Percentiles rank a stretch among this genome's conserved stretches.
These are phyloP conservation scores for Aspergillus carbonarius DNA, from an alignment of 2,329 filamentous ascomycete genomes.

Conservation along the genomic window DNA sequence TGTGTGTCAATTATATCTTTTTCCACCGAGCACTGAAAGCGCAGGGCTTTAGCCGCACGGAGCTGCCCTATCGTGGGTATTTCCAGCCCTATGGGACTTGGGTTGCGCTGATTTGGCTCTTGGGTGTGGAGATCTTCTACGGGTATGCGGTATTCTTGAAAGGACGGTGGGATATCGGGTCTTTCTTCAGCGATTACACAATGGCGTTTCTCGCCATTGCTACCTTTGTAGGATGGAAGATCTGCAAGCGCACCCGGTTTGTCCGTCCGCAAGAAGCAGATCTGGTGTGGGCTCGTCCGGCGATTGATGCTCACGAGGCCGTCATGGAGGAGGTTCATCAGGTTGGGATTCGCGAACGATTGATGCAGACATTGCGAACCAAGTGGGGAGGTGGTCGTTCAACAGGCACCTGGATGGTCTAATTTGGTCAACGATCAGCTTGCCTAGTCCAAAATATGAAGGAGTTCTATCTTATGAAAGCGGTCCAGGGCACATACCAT, in stretches of 20 bases:
- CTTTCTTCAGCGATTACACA: conserved; percentile 53
- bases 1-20: conserved; percentile 58
- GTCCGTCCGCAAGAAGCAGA: conserved; percentile 56
- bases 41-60: conserved; percentile 53
- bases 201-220: conserved; percentile 55
- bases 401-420: not conserved
- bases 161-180: conserved; percentile 44
- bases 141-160: conserved; percentile 52
- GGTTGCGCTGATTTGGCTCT: conserved; percentile 5
- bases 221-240: conserved; percentile 62
- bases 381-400: not conserved
- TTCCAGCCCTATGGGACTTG: conserved; percentile 59
- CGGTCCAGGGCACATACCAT: no score
- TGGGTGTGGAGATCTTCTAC: conserved; percentile 40
- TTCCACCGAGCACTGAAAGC: conserved; percentile 57
- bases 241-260: conserved; percentile 58
- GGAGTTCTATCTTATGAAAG: no score
- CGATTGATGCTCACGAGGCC: conserved; percentile 13
- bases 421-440: not conserved
- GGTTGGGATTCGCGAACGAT: not conserved
- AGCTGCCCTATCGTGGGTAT: conserved; percentile 58
- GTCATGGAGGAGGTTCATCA: not conserved
- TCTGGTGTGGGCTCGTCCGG: conserved; percentile 40
- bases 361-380: not conserved
- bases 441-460: not conserved